Evolutionary conservation across 177 flowering plant species (phyloP).

Genomic region (Telopea speciosissima): DNA sequence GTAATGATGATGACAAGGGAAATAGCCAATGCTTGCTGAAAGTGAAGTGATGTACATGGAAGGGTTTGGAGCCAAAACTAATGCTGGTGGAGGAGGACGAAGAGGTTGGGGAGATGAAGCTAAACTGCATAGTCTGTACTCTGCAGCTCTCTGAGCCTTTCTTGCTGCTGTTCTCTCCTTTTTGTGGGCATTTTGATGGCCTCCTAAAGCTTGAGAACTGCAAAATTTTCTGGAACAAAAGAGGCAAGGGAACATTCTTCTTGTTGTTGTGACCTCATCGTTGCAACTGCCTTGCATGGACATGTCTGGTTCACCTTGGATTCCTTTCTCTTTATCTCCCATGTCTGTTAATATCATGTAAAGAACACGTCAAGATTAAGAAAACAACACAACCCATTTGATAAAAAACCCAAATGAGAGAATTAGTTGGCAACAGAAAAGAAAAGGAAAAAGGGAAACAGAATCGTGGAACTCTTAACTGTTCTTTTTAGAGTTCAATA

Average conservation of each 20-base stretch:
- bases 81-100: conserved; percentile 16
- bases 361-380: not conserved
- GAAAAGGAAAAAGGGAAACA: not conserved
- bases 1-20: conserved; percentile 18
- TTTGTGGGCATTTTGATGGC: conserved; percentile 95
- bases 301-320: conserved; percentile 6
- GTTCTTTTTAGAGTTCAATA: too few species aligned
- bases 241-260: conserved; percentile 68
- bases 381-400: conserved; percentile 8
- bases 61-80: conserved; percentile 38
- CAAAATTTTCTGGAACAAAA: conserved; percentile 82
- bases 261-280: conserved; percentile 27
- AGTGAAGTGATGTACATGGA: conserved; percentile 57
- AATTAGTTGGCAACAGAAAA: too few species aligned
- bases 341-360: conserved; percentile 24
- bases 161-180: conserved; percentile 77
- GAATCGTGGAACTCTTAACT: conserved; percentile 1
- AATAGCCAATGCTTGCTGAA: conserved; percentile 35
- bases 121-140: conserved; percentile 23
- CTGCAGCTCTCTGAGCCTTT: conserved; percentile 57
- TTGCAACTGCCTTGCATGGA: not conserved
- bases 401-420: too few species aligned
- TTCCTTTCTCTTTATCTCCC: conserved; percentile 36
- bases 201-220: conserved; percentile 94
- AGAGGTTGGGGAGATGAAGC: conserved; percentile 13